A percentile compares a stretch with the other conserved stretches of the same genome.
phyloP scores from a whole-genome alignment of 1,284 basidiomycete species.

The Austropuccinia psidii region DNA sequence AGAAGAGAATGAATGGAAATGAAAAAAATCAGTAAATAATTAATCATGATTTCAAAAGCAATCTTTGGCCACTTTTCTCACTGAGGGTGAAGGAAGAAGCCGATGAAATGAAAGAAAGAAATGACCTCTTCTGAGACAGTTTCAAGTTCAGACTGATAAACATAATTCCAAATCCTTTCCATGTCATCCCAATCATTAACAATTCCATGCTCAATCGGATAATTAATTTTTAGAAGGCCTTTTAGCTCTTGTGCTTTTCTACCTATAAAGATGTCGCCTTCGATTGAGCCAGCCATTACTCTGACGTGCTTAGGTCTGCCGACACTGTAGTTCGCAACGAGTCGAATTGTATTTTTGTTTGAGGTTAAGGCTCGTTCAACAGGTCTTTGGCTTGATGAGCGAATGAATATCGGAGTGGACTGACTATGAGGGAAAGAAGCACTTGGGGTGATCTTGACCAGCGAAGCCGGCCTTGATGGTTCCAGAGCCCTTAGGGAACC shows the following conservation, averaged over 20 bases:
- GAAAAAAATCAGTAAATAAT: not conserved
- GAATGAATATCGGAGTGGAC: slow-evolving; percentile 49
- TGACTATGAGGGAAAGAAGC: slow-evolving; percentile 95
- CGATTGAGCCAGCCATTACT: slow-evolving; percentile 86
- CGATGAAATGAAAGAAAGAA: slow-evolving; percentile 38
- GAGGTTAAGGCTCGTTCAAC: not conserved
- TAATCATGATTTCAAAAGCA: too few species aligned
- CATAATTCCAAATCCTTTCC: slow-evolving; percentile 96
- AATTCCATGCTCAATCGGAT: slow-evolving; percentile 71
- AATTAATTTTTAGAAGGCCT: slow-evolving; percentile 89
- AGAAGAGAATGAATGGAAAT: not conserved
- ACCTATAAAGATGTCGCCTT: slow-evolving; percentile 88
- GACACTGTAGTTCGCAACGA: slow-evolving; percentile 56
- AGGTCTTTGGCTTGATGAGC: not conserved
- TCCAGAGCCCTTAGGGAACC: slow-evolving; percentile 68
- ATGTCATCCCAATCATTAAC: slow-evolving; percentile 96
- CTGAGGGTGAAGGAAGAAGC: not conserved
- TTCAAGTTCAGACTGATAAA: slow-evolving; percentile 86
- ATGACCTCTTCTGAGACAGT: slow-evolving; percentile 89
- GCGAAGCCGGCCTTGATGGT: slow-evolving; percentile 97
- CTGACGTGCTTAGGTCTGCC: slow-evolving; percentile 90
- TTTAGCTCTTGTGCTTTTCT: slow-evolving; percentile 85
- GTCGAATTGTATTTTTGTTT: not conserved
- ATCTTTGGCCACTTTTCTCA: too few species aligned
- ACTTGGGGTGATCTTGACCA: slow-evolving; percentile 94